Percentiles rank a stretch among this genome's conserved stretches.
phyloP scores from a whole-genome alignment of 441 rosid species.

The Metrosideros polymorpha region DNA sequence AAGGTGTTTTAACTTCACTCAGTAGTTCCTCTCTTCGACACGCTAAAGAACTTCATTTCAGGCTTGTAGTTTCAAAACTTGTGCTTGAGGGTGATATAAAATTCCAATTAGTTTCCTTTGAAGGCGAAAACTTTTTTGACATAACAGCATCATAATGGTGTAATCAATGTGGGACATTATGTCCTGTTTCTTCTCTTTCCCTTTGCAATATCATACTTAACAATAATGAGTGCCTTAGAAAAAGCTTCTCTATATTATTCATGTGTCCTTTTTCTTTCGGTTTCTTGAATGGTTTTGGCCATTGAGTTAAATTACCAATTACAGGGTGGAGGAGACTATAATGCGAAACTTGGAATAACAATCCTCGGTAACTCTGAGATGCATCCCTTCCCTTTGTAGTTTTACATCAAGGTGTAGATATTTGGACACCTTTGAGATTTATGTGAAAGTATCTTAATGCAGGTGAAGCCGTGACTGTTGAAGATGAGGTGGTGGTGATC shows the following conservation, averaged over 20 bases:
- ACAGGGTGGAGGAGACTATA: constrained; percentile 4
- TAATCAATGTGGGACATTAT: background rate
- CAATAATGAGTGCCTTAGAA: background rate
- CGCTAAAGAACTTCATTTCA: background rate
- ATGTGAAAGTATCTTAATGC: background rate
- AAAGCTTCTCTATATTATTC: background rate
- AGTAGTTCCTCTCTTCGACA: background rate
- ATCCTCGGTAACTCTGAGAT: background rate
- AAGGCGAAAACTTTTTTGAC: background rate
- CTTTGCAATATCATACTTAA: background rate
- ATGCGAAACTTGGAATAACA: background rate
- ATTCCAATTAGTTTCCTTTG: background rate
- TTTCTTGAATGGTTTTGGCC: background rate
- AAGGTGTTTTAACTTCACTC: background rate
- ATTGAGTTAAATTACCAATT: background rate
- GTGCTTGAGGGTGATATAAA: background rate
- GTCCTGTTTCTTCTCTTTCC: background rate
- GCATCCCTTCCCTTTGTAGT: background rate
- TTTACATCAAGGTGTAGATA: background rate
- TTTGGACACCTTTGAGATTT: background rate
- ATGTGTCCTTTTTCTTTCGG: background rate
- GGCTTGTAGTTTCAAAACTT: background rate
- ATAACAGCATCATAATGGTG: background rate
- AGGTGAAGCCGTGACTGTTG: background rate
- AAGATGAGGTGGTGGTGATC: constrained; percentile 1